Percentiles rank a stretch among this genome's conserved stretches.
These are phyloP conservation scores for Penicillium palitans DNA, from an alignment of 2,329 filamentous ascomycete species.

Conservation along the genomic window DNA sequence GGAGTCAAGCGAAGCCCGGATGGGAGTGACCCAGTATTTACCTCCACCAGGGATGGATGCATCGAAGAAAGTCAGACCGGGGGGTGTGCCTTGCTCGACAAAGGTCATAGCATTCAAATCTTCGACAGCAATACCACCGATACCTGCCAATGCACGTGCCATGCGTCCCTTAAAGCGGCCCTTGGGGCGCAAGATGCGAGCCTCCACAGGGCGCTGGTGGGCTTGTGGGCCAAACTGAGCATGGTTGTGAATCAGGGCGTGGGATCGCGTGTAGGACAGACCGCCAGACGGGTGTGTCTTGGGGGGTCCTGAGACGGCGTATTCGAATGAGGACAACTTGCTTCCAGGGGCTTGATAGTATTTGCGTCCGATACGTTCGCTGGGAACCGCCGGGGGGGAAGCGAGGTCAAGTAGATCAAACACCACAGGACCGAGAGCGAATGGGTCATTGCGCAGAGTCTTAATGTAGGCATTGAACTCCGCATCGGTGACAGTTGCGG, in stretches of 20 bases:
- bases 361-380: conserved; percentile 34
- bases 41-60: conserved; percentile 51
- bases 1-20: conserved; percentile 48
- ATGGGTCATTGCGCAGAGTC: conserved; percentile 44
- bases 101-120: conserved; percentile 40
- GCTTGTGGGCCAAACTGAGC: conserved; percentile 61
- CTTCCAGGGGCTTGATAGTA: conserved; percentile 40
- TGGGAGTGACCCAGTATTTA: conserved; percentile 54
- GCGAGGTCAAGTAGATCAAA: conserved; percentile 59
- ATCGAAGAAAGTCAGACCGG: conserved; percentile 47
- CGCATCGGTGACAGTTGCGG: conserved; percentile 42
- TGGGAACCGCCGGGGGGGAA: conserved; percentile 42
- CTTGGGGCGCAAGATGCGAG: conserved; percentile 57
- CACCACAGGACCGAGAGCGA: conserved; percentile 54
- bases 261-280: conserved; percentile 60
- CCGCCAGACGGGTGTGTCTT: conserved; percentile 67
- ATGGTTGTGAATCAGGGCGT: conserved; percentile 59
- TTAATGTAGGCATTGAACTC: conserved; percentile 50
- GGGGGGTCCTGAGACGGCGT: conserved; percentile 52
- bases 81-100: conserved; percentile 36
- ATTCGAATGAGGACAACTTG: conserved; percentile 43
- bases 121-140: conserved; percentile 45
- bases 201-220: conserved; percentile 53
- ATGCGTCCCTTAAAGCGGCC: conserved; percentile 35
- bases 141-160: conserved; percentile 39